phyloP scores from a whole-genome alignment of 306 rosid genomes.

The Trifolium fragiferum region DNA sequence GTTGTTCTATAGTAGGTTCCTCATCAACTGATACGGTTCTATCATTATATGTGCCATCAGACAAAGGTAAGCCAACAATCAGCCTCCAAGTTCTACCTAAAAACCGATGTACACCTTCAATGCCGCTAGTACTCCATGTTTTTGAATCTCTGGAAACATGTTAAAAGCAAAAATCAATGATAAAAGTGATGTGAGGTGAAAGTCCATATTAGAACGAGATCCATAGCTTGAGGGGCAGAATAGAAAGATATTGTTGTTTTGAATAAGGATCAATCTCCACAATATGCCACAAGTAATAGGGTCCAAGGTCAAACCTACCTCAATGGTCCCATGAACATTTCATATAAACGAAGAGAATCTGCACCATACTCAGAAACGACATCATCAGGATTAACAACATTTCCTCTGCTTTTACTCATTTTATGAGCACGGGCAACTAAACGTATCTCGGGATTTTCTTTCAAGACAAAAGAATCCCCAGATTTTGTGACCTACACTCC shows the following conservation, averaged over 20 bases:
- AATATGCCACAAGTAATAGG: conserved; percentile 30
- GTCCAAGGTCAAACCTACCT: conserved; percentile 58
- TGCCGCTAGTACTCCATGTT: conserved; percentile 92
- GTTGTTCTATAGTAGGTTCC: conserved; percentile 82
- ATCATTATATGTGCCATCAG: conserved; percentile 79
- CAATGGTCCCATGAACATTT: conserved; percentile 99
- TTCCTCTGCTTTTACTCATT: conserved; percentile 99
- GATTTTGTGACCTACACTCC: conserved; percentile 70
- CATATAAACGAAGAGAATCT: conserved; percentile 94
- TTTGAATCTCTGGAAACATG: conserved; percentile 74
- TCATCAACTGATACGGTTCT: conserved; percentile 81
- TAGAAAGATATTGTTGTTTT: conserved; percentile 22
- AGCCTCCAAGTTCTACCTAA: conserved; percentile 95
- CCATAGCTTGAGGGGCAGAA: not conserved
- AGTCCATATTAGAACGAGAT: conserved; percentile 36
- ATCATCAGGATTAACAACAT: conserved; percentile 94
- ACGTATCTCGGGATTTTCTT: conserved; percentile 75
- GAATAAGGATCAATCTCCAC: conserved; percentile 35
- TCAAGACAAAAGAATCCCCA: conserved; percentile 83
- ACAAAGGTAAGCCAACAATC: conserved; percentile 77
- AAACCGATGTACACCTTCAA: conserved; percentile 95
- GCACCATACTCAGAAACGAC: conserved; percentile 95
- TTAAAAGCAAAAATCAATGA: conserved; percentile 35
- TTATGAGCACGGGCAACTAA: conserved; percentile 86
- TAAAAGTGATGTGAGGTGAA: conserved; percentile 31